phyloP scores from a whole-genome alignment of 495 filamentous ascomycete species.

The Tuber brumale region DNA sequence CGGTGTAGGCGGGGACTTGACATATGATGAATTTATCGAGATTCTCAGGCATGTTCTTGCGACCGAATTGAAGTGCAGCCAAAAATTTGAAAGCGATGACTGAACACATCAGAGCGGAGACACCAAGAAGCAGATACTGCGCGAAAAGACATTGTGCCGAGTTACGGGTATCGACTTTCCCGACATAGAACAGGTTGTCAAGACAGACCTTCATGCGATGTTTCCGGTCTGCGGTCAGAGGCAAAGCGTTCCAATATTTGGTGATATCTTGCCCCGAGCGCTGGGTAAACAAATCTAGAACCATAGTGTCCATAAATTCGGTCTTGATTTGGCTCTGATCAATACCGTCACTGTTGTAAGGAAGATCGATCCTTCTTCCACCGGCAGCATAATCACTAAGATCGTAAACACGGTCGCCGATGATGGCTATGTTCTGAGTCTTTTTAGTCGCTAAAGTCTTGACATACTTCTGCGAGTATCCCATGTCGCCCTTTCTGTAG shows the following conservation, averaged over 20 bases:
- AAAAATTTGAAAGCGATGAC: slow-evolving; percentile 96
- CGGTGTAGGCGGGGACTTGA: slow-evolving; percentile 95
- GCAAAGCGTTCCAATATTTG: slow-evolving; percentile 69
- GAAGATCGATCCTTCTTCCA: slow-evolving; percentile 58
- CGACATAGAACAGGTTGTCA: slow-evolving; percentile 92
- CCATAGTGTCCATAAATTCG: slow-evolving; percentile 74
- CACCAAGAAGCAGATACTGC: slow-evolving; percentile 83
- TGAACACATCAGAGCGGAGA: slow-evolving; percentile 69
- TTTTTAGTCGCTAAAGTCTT: slow-evolving; percentile 59
- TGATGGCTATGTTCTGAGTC: slow-evolving; percentile 63
- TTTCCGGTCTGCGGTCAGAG: slow-evolving; percentile 51
- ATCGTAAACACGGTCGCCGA: slow-evolving; percentile 81
- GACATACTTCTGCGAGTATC: slow-evolving; percentile 74
- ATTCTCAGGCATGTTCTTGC: slow-evolving; percentile 86
- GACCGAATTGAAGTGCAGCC: slow-evolving; percentile 86
- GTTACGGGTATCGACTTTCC: slow-evolving; percentile 84
- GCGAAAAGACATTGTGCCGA: slow-evolving; percentile 80
- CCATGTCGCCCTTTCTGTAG: slow-evolving; percentile 84
- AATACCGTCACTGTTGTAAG: slow-evolving; percentile 45
- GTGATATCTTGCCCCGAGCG: slow-evolving; percentile 73
- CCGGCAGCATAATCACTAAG: slow-evolving; percentile 77
- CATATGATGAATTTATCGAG: slow-evolving; percentile 98
- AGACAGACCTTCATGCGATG: slow-evolving; percentile 73
- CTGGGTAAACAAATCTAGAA: slow-evolving; percentile 70
- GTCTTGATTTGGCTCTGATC: slow-evolving; percentile 49